Percentiles rank a stretch among this genome's conserved stretches.
These are phyloP conservation scores for Boletales sp. DNA, from an alignment of 768 basidiomycete genomes.

Conservation along the genomic window DNA sequence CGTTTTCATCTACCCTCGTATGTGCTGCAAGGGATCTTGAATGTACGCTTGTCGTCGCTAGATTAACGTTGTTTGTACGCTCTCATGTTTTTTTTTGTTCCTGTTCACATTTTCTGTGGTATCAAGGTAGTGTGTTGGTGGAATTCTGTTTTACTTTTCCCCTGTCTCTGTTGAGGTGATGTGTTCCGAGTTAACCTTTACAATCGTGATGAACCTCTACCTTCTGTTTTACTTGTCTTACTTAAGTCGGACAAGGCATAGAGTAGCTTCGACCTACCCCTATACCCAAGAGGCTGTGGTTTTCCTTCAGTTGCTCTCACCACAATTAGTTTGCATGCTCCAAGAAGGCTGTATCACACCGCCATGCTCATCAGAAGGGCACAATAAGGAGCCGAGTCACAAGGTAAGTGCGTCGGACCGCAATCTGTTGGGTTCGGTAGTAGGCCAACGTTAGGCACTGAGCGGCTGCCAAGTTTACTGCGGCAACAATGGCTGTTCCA, in stretches of 20 bases:
- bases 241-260: conserved; percentile 4
- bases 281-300: neutral
- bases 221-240: conserved; percentile 8
- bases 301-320: too few species aligned
- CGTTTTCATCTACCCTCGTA: conserved; percentile 3
- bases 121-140: conserved; percentile 4
- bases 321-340: too few species aligned
- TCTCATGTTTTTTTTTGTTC: conserved; percentile 7
- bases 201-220: neutral
- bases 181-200: conserved; percentile 1
- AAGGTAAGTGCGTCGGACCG: too few species aligned
- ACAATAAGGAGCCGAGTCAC: too few species aligned
- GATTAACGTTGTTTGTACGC: conserved; percentile 13
- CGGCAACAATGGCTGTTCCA: too few species aligned
- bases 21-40: conserved; percentile 12
- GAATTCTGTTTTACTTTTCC: neutral
- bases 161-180: conserved; percentile 1
- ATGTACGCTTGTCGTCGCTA: conserved; percentile 17
- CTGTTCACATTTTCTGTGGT: conserved; percentile 2
- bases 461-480: too few species aligned
- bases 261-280: neutral
- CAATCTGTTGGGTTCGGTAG: too few species aligned
- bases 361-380: too few species aligned
- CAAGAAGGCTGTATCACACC: too few species aligned
- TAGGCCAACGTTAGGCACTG: too few species aligned